A percentile compares a stretch with the other conserved stretches of the same genome.
phyloP scores from a whole-genome alignment of 1,284 basidiomycete species.

The Tilletia setariae region DNA sequence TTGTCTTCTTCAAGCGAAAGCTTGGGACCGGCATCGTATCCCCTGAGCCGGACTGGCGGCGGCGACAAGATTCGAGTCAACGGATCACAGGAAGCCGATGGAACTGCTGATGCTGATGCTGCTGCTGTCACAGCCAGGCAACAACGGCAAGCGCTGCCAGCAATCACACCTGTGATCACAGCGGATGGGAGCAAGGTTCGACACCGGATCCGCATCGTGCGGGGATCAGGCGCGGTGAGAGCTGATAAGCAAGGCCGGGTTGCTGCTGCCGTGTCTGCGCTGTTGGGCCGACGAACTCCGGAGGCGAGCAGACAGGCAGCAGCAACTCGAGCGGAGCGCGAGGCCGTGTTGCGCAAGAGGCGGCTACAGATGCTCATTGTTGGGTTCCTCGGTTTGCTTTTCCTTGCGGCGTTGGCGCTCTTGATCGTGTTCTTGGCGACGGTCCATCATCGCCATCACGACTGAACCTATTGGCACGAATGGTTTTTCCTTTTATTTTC shows the following conservation, averaged over 20 bases:
- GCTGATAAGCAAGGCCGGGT: neutral
- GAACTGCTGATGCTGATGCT: neutral
- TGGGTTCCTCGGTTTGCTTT: neutral
- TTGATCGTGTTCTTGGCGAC: neutral
- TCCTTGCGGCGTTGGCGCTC: slow-evolving; percentile 2
- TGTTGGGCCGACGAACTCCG: too few relatives aligned
- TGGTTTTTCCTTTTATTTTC: too few relatives aligned
- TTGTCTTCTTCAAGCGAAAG: neutral
- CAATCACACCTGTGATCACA: slow-evolving; percentile 3
- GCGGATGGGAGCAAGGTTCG: slow-evolving; percentile 2
- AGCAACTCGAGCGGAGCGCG: too few relatives aligned
- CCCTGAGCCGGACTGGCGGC: slow-evolving; percentile 1
- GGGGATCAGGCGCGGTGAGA: slow-evolving; percentile 11
- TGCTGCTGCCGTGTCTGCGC: too few relatives aligned
- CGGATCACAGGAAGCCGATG: neutral
- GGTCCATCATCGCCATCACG: neutral
- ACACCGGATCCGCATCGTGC: slow-evolving; percentile 11
- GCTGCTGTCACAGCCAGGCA: neutral
- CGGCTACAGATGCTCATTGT: slow-evolving; percentile 3
- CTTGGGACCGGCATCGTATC: neutral
- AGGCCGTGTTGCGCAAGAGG: neutral
- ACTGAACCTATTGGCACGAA: neutral
- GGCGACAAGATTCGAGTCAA: neutral
- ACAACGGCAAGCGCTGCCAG: neutral
- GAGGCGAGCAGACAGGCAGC: too few relatives aligned